Conservation (phyloP, 2,329 filamentous ascomycete genomes). For the Penicillium sp. region DNA sequence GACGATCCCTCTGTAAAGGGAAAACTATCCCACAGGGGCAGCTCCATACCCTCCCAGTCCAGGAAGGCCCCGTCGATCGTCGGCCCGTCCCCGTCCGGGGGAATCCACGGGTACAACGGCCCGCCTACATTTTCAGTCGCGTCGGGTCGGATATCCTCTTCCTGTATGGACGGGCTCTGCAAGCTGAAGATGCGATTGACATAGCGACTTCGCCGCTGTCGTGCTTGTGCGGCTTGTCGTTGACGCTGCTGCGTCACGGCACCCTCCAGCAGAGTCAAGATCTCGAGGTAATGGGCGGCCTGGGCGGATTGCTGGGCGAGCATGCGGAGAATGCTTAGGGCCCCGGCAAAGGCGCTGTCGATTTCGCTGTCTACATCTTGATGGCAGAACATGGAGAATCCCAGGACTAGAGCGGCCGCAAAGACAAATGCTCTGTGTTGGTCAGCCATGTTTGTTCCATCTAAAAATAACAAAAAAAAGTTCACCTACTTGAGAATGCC, state of each 20-base stretch:
- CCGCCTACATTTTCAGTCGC: slow-evolving; percentile 10
- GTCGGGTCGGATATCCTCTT: slow-evolving; percentile 3
- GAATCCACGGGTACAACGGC: slow-evolving; percentile 21
- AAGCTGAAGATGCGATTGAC: slow-evolving; percentile 44
- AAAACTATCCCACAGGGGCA: slow-evolving; percentile 42
- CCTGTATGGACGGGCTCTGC: slow-evolving; percentile 16
- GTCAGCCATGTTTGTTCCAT: not conserved
- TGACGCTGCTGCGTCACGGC: slow-evolving; percentile 51
- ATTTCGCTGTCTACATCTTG: slow-evolving; percentile 46
- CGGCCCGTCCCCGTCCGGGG: slow-evolving; percentile 13
- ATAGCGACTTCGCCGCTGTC: slow-evolving; percentile 36
- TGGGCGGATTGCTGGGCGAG: slow-evolving; percentile 58
- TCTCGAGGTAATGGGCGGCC: slow-evolving; percentile 62
- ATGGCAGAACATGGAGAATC: slow-evolving; percentile 61
- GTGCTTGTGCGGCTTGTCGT: slow-evolving; percentile 31
- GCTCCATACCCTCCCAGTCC: slow-evolving; percentile 40
- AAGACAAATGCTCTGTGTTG: slow-evolving; percentile 56
- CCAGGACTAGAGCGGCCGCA: slow-evolving; percentile 61
- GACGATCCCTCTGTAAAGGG: slow-evolving; percentile 33
- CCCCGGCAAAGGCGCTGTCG: slow-evolving; percentile 53
- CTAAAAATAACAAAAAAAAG: not conserved
- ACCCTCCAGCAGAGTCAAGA: slow-evolving; percentile 53
- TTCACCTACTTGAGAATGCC: slow-evolving; percentile 60
- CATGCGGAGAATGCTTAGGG: slow-evolving; percentile 55
- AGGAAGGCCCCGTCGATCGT: slow-evolving; percentile 24